These are phyloP conservation scores for Cystofilobasidium ferigula DNA, from an alignment of 768 basidiomycete genomes.

Conservation along the genomic window DNA sequence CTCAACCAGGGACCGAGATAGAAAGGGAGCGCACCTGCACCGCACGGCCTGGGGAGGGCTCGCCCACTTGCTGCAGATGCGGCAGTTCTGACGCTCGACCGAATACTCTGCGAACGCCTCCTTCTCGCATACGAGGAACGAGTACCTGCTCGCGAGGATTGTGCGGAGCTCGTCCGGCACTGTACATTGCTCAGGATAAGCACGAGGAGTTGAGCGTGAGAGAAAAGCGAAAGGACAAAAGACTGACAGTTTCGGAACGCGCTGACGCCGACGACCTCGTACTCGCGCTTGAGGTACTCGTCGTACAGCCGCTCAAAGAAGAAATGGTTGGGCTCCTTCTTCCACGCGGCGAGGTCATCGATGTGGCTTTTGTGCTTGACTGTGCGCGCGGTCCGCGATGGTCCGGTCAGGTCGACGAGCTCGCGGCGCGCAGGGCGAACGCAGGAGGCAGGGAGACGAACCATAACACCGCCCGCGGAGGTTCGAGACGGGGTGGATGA, in stretches of 20 bases:
- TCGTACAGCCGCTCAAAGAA: slow-evolving; percentile 93
- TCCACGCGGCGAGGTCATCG: slow-evolving; percentile 41
- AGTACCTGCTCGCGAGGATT: slow-evolving; percentile 67
- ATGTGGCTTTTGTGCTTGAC: slow-evolving; percentile 84
- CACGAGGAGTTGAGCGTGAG: background rate
- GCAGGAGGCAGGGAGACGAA: background rate
- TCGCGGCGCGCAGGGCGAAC: background rate
- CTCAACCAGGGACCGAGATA: background rate
- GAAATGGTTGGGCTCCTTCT: slow-evolving; percentile 86
- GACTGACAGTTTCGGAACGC: slow-evolving; percentile 65
- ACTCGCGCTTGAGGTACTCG: slow-evolving; percentile 53
- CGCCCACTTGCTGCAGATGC: slow-evolving; percentile 78
- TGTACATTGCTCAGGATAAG: slow-evolving; percentile 33
- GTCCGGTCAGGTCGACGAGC: background rate
- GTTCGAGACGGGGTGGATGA: slow-evolving; percentile 88
- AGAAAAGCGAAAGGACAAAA: slow-evolving; percentile 23
- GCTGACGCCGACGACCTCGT: slow-evolving; percentile 79
- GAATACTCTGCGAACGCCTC: slow-evolving; percentile 84
- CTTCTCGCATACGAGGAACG: slow-evolving; percentile 90
- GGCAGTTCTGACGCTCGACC: slow-evolving; percentile 72
- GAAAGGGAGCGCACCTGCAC: slow-evolving; percentile 19
- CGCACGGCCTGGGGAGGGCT: slow-evolving; percentile 53
- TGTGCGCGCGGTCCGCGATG: background rate
- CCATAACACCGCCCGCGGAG: slow-evolving; percentile 75
- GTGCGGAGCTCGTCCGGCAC: slow-evolving; percentile 73